Conservation (phyloP, 768 basidiomycete species). For the Boletus coccyginus region DNA sequence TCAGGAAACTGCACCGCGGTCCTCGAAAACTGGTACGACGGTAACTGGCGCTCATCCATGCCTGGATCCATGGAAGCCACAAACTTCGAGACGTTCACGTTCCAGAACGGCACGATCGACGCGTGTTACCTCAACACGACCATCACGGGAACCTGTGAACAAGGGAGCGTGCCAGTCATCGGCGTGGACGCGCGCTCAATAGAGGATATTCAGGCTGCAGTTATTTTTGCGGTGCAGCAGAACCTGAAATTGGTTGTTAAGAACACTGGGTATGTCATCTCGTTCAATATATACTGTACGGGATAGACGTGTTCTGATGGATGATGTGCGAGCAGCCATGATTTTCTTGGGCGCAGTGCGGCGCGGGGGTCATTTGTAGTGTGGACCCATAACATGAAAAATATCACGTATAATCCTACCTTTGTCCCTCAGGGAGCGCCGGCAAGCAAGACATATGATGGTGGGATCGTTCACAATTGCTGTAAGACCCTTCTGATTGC, state of each 20-base stretch:
- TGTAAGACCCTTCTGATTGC: background rate
- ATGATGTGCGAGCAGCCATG: conserved; percentile 26
- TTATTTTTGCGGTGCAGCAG: conserved; percentile 22
- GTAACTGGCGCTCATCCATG: conserved; percentile 40
- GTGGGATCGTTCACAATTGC: conserved; percentile 5
- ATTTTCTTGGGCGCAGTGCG: conserved; percentile 40
- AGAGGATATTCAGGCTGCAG: background rate
- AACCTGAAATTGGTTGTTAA: conserved; percentile 26
- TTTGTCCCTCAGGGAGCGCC: conserved; percentile 31
- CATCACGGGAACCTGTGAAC: too few relatives aligned
- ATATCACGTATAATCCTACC: conserved; percentile 22
- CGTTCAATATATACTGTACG: background rate
- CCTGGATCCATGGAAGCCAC: conserved; percentile 39
- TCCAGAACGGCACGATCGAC: too few relatives aligned
- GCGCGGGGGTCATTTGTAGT: conserved; percentile 38
- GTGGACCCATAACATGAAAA: conserved; percentile 44
- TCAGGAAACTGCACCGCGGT: conserved; percentile 26
- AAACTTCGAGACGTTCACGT: conserved; percentile 20
- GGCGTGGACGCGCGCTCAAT: too few relatives aligned
- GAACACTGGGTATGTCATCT: conserved; percentile 23
- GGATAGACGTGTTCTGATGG: background rate
- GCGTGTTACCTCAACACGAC: too few relatives aligned
- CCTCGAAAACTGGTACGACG: conserved; percentile 27
- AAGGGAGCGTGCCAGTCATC: too few relatives aligned
- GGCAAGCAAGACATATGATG: conserved; percentile 16